Evolutionary conservation across 768 basidiomycete species (phyloP).

Genomic region (Chiua virens): DNA sequence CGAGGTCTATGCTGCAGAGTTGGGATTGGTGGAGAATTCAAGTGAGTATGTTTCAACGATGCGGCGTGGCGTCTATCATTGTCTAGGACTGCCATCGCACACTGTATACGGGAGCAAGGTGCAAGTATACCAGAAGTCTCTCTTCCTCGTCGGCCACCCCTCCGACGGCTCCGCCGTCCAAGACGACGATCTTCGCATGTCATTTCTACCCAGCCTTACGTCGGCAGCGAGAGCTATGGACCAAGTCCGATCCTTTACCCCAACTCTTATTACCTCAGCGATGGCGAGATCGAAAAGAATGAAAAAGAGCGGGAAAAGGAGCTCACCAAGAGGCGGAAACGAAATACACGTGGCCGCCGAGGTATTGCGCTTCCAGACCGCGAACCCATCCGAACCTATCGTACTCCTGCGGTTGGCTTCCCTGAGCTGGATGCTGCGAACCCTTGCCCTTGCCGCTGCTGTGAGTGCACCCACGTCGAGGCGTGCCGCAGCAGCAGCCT

Average conservation of each 20-base stretch:
- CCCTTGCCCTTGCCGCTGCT: conserved; percentile 62
- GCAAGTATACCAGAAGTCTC: conserved; percentile 85
- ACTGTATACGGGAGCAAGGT: conserved; percentile 96
- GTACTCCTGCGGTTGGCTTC: conserved; percentile 86
- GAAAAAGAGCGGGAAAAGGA: conserved; percentile 97
- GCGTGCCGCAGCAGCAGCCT: conserved; percentile 82
- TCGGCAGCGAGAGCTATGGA: conserved; percentile 72
- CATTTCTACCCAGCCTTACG: conserved; percentile 82
- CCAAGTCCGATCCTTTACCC: conserved; percentile 80
- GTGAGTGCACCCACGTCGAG: conserved; percentile 69
- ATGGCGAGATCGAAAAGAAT: conserved; percentile 83
- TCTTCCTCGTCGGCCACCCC: conserved; percentile 87
- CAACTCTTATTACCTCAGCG: conserved; percentile 85
- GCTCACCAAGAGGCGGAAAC: conserved; percentile 78
- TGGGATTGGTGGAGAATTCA: conserved; percentile 94
- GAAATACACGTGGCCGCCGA: conserved; percentile 77
- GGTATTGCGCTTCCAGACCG: conserved; percentile 89
- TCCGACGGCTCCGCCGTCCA: conserved; percentile 74
- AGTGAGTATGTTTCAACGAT: conserved; percentile 45
- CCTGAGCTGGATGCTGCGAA: conserved; percentile 74
- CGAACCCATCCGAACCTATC: conserved; percentile 87
- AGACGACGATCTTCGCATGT: conserved; percentile 89
- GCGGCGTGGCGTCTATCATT: conserved; percentile 10
- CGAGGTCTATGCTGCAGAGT: conserved; percentile 77
- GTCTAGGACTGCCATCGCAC: conserved; percentile 88